Base-by-base conservation (phyloP, 306 rosid species). In the Herpetospermum pedunculosum region DNA sequence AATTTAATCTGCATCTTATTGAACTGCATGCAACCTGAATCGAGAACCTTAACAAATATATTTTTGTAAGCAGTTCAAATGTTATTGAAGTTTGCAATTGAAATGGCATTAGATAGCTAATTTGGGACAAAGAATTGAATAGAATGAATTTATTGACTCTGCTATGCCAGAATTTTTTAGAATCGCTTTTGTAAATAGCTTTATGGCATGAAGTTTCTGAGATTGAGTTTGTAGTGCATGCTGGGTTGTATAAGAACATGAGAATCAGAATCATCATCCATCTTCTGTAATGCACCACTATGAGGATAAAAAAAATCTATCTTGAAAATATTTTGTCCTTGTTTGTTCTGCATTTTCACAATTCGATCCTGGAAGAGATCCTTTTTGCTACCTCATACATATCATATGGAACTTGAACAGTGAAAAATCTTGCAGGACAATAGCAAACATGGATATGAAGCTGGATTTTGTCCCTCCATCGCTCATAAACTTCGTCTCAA, bases 391-490 rank as follows among this genome's bases (percentile, higher is more conserved):
- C 23, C 73, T 30, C 8, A 10, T 16, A 7, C 21, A 68, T 68
- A 67, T 10, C n/a, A n/a, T 50, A 10, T 35, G 50, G 74, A 67
- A n/a, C 69, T 77, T 74, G 35, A 29, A 18, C 65, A 68, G 35
- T 57, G 81, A 37, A 64, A 38, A 79, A 60, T 75, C 78, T 83
- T 80, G 81, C 74, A 95, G 99, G 92, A 83, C 92, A 16, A 91
- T 89, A 81, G 97, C 86, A 52, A 95, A 73, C 85, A 72, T 91
- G 96, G 99, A 95, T 87, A 50, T 95, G 43, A 95, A 95, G 96
- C 70, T 95, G 86, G 97, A 91, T 70, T 84, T 95, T 25, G 79
- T 91, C 46, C 93, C 96, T 47, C 96, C 99, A 25, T 82, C 96
- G 43, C 86, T 91, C 70, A 84, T 95, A 73, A 91, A 95, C 91